These are phyloP conservation scores for Fistulifera pelliculosa DNA, from an alignment of 108 stramenopile species.

Conservation along the genomic window DNA sequence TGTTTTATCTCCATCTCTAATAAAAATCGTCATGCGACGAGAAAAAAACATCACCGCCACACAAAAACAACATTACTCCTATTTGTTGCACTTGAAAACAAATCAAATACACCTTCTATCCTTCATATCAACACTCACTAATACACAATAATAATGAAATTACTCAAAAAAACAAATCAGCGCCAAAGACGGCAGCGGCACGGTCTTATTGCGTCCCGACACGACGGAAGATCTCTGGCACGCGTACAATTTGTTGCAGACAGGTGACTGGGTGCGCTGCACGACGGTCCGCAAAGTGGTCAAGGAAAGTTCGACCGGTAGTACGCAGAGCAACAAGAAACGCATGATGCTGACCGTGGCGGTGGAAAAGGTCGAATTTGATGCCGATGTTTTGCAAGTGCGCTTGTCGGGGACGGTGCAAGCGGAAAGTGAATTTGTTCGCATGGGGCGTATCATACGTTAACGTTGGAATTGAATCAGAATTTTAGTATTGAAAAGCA, in stretches of 20 bases:
- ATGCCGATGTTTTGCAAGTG: constrained; percentile 76
- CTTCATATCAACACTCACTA: too few relatives aligned
- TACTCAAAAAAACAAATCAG: constrained; percentile 66
- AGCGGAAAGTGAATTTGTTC: constrained; percentile 74
- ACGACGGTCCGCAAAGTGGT: constrained; percentile 94
- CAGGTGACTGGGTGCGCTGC: constrained; percentile 78
- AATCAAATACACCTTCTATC: too few relatives aligned
- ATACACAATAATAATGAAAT: constrained; percentile 40
- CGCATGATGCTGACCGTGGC: constrained; percentile 85
- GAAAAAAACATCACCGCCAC: too few relatives aligned
- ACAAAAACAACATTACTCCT: too few relatives aligned
- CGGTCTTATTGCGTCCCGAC: constrained; percentile 75
- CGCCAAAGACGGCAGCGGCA: constrained; percentile 84
- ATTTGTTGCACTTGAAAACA: too few relatives aligned
- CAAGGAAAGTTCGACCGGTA: constrained; percentile 85
- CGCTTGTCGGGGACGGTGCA: constrained; percentile 76
- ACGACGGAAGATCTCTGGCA: constrained; percentile 98
- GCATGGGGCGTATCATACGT: constrained; percentile 93
- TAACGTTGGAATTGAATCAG: constrained; percentile 82
- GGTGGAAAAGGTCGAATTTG: constrained; percentile 91
- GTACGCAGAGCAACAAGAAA: constrained; percentile 77
- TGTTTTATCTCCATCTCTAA: too few relatives aligned
- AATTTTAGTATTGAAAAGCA: constrained; percentile 88
- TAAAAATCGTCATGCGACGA: too few relatives aligned
- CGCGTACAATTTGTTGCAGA: constrained; percentile 87